phyloP scores from a whole-genome alignment of 1,139 yeast species.

The Suhomyces terraborum region DNA sequence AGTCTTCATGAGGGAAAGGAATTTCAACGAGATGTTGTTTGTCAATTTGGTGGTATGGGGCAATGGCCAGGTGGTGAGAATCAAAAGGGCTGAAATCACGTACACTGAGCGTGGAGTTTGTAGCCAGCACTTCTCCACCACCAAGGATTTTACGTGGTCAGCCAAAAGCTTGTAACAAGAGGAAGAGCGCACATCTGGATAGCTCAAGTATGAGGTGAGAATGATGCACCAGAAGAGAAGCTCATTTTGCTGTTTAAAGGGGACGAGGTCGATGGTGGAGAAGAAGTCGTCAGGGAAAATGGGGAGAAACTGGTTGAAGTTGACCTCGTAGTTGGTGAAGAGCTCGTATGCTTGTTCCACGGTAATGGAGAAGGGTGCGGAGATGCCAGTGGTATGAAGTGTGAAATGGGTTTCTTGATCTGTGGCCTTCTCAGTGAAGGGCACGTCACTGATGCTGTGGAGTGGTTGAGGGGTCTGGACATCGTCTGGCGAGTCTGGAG shows the following conservation, averaged over 20 bases:
- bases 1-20: slow-evolving; percentile 43
- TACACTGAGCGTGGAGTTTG: slow-evolving; percentile 49
- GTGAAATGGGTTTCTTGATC: slow-evolving; percentile 14
- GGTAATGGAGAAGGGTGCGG: slow-evolving; percentile 29
- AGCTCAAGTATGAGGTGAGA: slow-evolving; percentile 35
- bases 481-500: slow-evolving; percentile 22
- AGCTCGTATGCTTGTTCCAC: slow-evolving; percentile 30
- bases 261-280: slow-evolving; percentile 25
- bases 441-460: too few relatives aligned
- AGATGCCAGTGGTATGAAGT: slow-evolving; percentile 20
- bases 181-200: slow-evolving; percentile 19
- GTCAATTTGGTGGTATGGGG: slow-evolving; percentile 37
- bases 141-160: slow-evolving; percentile 41
- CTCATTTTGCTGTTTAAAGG: slow-evolving; percentile 34
- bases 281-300: slow-evolving; percentile 45
- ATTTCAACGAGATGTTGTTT: slow-evolving; percentile 42
- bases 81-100: slow-evolving; percentile 41
- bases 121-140: slow-evolving; percentile 48
- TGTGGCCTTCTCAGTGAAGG: too few relatives aligned
- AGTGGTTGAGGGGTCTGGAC: neutral
- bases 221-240: slow-evolving; percentile 48
- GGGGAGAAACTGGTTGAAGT: slow-evolving; percentile 42
- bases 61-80: slow-evolving; percentile 52
- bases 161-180: slow-evolving; percentile 29
- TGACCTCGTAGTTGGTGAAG: slow-evolving; percentile 34